Evolutionary conservation across 192 early-diverging fungal species (phyloP).

Genomic region (Umbelopsis vinacea): DNA sequence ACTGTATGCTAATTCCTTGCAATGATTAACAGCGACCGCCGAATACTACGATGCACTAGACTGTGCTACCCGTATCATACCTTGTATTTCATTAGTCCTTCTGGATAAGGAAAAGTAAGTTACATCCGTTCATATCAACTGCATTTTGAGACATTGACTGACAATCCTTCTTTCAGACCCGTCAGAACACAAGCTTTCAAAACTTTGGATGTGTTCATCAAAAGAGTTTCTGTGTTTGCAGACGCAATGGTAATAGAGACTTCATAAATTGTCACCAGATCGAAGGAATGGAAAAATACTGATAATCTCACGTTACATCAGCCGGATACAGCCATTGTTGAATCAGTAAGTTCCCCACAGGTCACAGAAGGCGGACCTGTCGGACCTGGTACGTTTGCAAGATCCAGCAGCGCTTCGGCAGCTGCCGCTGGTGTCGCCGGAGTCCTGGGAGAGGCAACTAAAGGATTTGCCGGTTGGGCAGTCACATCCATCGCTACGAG

Average conservation of each 20-base stretch:
- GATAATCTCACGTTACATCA: background rate
- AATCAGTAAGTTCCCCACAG: slow-evolving; percentile 31
- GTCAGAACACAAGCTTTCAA: slow-evolving; percentile 87
- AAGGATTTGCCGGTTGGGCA: slow-evolving; percentile 90
- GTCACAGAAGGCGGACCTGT: slow-evolving; percentile 30
- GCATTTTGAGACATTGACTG: background rate
- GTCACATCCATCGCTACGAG: slow-evolving; percentile 76
- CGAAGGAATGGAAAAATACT: background rate
- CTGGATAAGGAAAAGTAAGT: slow-evolving; percentile 80
- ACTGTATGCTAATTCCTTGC: background rate
- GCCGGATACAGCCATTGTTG: slow-evolving; percentile 58
- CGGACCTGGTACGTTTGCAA: slow-evolving; percentile 22
- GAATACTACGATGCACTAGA: slow-evolving; percentile 75
- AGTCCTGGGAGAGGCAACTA: slow-evolving; percentile 54
- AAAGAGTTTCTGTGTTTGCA: slow-evolving; percentile 67
- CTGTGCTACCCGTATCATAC: slow-evolving; percentile 74
- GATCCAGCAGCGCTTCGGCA: slow-evolving; percentile 35
- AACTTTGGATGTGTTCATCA: slow-evolving; percentile 69
- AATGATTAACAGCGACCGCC: slow-evolving; percentile 58
- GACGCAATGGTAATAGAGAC: slow-evolving; percentile 58
- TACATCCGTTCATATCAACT: background rate
- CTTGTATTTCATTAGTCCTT: slow-evolving; percentile 67
- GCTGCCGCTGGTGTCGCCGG: slow-evolving; percentile 37
- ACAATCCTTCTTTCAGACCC: slow-evolving; percentile 41
- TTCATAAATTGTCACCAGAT: background rate